phyloP scores from a whole-genome alignment of 2,329 filamentous ascomycete genomes.

The Phialophora tarda region DNA sequence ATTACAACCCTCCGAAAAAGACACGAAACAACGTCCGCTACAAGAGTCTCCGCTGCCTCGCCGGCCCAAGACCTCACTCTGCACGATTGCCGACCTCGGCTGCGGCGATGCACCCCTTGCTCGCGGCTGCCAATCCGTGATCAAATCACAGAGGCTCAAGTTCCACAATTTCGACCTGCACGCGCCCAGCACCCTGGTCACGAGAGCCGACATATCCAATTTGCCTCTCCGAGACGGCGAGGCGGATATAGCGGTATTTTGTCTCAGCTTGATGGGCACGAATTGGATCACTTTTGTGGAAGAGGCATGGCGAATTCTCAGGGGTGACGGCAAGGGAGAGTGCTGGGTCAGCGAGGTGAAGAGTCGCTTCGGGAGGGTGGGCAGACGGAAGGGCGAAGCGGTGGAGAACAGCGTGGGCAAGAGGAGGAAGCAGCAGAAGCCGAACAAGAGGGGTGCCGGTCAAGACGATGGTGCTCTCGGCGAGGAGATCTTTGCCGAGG shows the following conservation, averaged over 20 bases:
- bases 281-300: conserved; percentile 98
- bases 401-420: conserved; percentile 75
- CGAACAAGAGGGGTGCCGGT: conserved; percentile 44
- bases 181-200: conserved; percentile 75
- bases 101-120: conserved; percentile 90
- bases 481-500: conserved; percentile 61
- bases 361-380: conserved; percentile 76
- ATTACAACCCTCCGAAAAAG: conserved; percentile 13
- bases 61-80: conserved; percentile 65
- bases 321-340: conserved; percentile 82
- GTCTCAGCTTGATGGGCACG: conserved; percentile 96
- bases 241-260: conserved; percentile 90
- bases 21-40: conserved; percentile 10
- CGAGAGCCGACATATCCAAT: conserved; percentile 84
- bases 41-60: conserved; percentile 66
- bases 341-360: conserved; percentile 98
- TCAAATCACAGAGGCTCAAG: conserved; percentile 71
- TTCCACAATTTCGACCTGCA: conserved; percentile 88
- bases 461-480: conserved; percentile 61
- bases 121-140: conserved; percentile 61
- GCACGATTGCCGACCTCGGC: conserved; percentile 86
- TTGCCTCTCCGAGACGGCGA: conserved; percentile 76
- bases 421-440: conserved; percentile 53
- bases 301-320: conserved; percentile 88
- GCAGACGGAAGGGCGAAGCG: conserved; percentile 46